A percentile compares a stretch with the other conserved stretches of the same genome.
Evolutionary conservation across 164 flowering plant genomes (phyloP).

Genomic region (Buxus sempervirens): DNA sequence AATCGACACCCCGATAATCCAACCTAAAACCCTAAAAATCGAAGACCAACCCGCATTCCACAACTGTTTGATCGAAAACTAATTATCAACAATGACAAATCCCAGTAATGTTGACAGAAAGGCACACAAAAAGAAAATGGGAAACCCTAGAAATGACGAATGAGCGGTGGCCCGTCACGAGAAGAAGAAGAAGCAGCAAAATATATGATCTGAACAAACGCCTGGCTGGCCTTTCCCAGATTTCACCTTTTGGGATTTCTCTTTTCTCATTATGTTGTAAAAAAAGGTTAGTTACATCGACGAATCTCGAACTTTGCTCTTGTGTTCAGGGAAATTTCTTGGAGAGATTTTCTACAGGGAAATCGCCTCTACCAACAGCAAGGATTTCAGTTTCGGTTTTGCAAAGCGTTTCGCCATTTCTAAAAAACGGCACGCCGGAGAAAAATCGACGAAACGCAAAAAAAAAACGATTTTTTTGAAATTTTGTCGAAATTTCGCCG

Average conservation of each 20-base stretch:
- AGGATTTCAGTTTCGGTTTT: too few species aligned
- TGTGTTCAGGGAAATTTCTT: background rate
- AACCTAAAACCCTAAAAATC: too few species aligned
- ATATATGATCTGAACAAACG: background rate
- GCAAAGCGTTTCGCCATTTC: too few species aligned
- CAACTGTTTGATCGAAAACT: background rate
- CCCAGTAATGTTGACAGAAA: background rate
- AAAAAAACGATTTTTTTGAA: too few species aligned
- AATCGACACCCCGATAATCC: too few species aligned
- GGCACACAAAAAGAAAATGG: background rate
- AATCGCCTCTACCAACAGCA: too few species aligned
- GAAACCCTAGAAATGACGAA: background rate
- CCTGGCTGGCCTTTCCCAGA: background rate
- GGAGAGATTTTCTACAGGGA: background rate
- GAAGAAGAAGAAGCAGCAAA: background rate
- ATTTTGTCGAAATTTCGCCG: too few species aligned
- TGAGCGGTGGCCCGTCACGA: background rate
- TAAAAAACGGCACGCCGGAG: too few species aligned
- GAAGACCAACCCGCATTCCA: too few species aligned
- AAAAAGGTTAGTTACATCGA: background rate
- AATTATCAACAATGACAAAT: background rate
- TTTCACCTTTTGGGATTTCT: constrained; percentile 13
- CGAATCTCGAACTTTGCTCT: too few species aligned
- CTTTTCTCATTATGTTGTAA: background rate
- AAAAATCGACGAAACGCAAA: too few species aligned